phyloP scores from a whole-genome alignment of 768 basidiomycete genomes.

The Termitomyces sp. region DNA sequence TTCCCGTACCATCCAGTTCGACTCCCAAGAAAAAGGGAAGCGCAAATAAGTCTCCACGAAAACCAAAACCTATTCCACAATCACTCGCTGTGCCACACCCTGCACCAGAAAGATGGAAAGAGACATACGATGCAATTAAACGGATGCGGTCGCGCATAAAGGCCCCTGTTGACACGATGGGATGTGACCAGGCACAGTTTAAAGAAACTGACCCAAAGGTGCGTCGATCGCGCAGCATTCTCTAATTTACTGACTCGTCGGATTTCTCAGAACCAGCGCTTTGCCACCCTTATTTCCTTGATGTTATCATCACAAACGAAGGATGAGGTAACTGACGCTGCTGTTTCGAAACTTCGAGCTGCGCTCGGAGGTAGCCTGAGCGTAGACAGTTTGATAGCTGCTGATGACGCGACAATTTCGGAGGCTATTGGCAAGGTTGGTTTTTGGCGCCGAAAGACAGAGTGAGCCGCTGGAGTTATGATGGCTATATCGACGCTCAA shows the following conservation, averaged over 20 bases:
- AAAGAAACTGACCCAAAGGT: conserved; percentile 69
- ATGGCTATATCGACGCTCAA: neutral
- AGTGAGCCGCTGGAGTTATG: conserved; percentile 33
- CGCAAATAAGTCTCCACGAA: conserved; percentile 36
- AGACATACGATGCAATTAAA: conserved; percentile 69
- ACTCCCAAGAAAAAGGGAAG: conserved; percentile 18
- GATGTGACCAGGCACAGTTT: conserved; percentile 68
- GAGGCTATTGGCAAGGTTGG: conserved; percentile 86
- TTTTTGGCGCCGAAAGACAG: conserved; percentile 87
- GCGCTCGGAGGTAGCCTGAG: conserved; percentile 80
- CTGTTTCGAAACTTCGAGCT: conserved; percentile 67
- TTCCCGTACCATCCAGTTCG: conserved; percentile 5
- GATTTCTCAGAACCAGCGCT: conserved; percentile 63
- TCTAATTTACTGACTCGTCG: neutral
- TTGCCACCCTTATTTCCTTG: conserved; percentile 83
- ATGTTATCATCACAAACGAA: conserved; percentile 98
- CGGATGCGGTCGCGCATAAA: conserved; percentile 67
- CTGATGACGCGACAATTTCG: conserved; percentile 60
- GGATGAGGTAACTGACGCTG: conserved; percentile 82
- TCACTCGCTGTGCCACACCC: conserved; percentile 60
- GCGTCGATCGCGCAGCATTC: conserved; percentile 4
- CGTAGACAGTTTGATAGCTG: conserved; percentile 62
- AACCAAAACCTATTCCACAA: conserved; percentile 53
- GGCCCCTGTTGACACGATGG: conserved; percentile 94
- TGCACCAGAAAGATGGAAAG: conserved; percentile 61